Evolutionary conservation across 1,284 basidiomycete species (phyloP), one percentile per base, ranked within the genome.

Genomic region (Lignosus rhinocerotis): DNA sequence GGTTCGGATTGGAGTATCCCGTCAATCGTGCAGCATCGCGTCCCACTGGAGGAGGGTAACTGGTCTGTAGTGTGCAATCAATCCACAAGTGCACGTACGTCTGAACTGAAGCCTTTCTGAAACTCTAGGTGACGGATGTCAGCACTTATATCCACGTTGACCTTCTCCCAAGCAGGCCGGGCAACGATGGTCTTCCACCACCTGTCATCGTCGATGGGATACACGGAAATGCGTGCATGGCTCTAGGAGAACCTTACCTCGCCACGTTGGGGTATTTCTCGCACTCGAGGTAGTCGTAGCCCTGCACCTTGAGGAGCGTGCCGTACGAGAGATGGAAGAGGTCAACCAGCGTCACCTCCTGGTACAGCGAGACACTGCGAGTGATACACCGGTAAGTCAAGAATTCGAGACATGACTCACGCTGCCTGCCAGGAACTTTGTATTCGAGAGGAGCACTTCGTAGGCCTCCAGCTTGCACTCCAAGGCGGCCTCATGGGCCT

Each of bases 261-360:
- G 62, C 60, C 11, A 76, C 67, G 57, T 73, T 74, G 6, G 74
- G 74, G 17, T 59, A 51, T 61, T 66, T 66, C 25, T 47, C 60
- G n/a, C 63, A 59, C 38, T 60, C 61, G 25, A 75, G 56, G 32
- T 62, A 55, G 38, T 68, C 58, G 42, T 66, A 58, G 38, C 64
- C 62, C 25, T 64, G 52, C 5, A 65, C 57, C 16, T 52, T 56
- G n/a, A 73, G 55, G 32, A 69, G 54, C 0, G 63, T 17, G 1
- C 77, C 82, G 55, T 77, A 78, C 0, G 84, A 76, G 19, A 86
- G 65, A 66, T 85, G 83, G 69, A 77, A 77, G 7, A 86, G 71
- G 67, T 86, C 84, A 7, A 77, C 80, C 6, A 85, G 67, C 3
- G 81, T 83, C 50, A 78, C 2, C 30, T 69, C 67, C 78, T 81